Base-by-base conservation (phyloP, 2,329 filamentous ascomycete species). In the Sporothrix phasma region DNA sequence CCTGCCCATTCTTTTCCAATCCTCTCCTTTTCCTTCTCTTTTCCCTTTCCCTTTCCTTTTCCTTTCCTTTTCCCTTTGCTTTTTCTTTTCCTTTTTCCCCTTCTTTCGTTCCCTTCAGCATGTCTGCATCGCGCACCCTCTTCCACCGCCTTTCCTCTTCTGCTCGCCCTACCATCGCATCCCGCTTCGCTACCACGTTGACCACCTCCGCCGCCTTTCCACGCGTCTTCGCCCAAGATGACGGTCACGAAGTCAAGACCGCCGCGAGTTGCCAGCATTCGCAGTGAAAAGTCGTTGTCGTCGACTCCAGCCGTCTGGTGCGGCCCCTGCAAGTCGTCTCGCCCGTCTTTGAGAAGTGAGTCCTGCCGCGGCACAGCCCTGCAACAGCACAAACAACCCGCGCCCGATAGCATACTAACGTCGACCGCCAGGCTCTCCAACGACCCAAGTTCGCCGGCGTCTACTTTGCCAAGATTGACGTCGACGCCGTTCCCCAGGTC, bases 291-390 rank as follows among this genome's bases (percentile, higher is more conserved):
- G 69, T 89, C 68, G 83, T 96, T 70, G 79, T 97, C 66, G 79
- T 97, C 72, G 93, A 97, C 80, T 92, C 86, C 79, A 76, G 92
- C 92, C 64, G 85, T 80, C 67, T 97, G 92, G 92, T 97, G 93
- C 80, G 92, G 91, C 66, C 93, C 93, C 66, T 97, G 93, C 88
- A 96, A 92, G 81, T 87, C 71, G 94, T 97, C 72, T 85, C 91
- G 19, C 93, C 92, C 66, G 76, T 86, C 67, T 79, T 96, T 65
- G 82, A 81, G 70, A 81, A 87, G 82, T 88, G 77, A 74, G 84
- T 56, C 47, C 34, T 6, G 19, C 19, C 56, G n/a, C n/a, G n/a
- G n/a, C n/a, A n/a, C 59, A 17, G 53, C 61, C 58, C 53, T 65
- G 66, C 69, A 69, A 31, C 13, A 11, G 34, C 15, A 4, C 34